phyloP scores from a whole-genome alignment of 768 basidiomycete species.

The Russula earlei region DNA sequence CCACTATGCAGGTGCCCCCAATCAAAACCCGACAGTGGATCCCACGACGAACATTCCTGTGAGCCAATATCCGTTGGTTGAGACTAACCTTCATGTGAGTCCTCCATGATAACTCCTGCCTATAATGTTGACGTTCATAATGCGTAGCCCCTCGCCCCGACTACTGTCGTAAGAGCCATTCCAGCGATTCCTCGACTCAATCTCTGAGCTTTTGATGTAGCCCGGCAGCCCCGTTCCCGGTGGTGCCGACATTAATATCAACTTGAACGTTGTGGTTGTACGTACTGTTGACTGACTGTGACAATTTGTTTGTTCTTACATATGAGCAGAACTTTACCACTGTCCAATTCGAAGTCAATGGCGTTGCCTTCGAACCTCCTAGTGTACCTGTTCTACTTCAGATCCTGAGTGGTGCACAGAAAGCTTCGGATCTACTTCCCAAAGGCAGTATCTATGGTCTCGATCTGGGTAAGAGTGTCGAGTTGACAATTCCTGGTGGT shows the following conservation, averaged over 20 bases:
- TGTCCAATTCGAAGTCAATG: constrained; percentile 29
- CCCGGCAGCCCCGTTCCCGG: constrained; percentile 21
- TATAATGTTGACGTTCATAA: too few relatives aligned
- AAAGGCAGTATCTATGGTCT: constrained; percentile 39
- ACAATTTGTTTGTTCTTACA: background rate
- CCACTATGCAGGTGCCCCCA: constrained; percentile 29
- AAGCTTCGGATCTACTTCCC: constrained; percentile 41
- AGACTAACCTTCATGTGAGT: constrained; percentile 21
- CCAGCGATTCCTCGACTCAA: background rate
- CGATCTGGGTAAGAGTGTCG: constrained; percentile 38
- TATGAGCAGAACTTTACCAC: background rate
- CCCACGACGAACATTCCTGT: constrained; percentile 12
- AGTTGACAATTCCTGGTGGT: constrained; percentile 38
- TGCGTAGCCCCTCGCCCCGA: constrained; percentile 12
- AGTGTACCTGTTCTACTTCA: constrained; percentile 47
- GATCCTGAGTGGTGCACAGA: constrained; percentile 43
- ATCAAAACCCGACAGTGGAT: constrained; percentile 25
- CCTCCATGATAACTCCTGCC: too few relatives aligned
- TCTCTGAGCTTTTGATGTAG: constrained; percentile 1
- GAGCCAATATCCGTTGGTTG: constrained; percentile 9
- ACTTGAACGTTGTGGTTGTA: constrained; percentile 20
- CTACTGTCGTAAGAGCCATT: constrained; percentile 12
- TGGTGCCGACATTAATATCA: constrained; percentile 21
- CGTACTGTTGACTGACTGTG: background rate
- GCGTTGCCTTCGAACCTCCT: constrained; percentile 31